Evolutionary conservation across 306 rosid species (phyloP).

Genomic region (Cyclanthera cordifolia): DNA sequence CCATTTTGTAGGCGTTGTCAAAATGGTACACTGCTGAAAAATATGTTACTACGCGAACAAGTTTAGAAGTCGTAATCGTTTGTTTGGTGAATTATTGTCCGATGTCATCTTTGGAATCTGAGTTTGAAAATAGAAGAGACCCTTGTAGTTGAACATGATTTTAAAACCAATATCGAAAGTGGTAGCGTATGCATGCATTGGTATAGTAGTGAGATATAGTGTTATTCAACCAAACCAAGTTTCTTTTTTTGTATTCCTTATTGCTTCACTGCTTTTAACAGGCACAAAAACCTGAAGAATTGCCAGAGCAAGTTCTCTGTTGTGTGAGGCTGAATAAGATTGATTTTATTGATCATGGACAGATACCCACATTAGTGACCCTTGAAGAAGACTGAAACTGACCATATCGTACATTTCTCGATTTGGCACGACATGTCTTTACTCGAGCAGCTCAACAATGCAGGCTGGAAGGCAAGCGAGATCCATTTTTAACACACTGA

Average conservation of each 20-base stretch:
- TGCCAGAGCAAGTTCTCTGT: slow-evolving; percentile 80
- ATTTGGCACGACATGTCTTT: background rate
- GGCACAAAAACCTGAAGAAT: slow-evolving; percentile 91
- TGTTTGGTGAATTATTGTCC: background rate
- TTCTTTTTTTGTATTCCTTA: background rate
- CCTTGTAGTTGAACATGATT: background rate
- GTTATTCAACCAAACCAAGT: background rate
- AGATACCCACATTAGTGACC: slow-evolving; percentile 68
- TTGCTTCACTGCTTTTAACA: slow-evolving; percentile 16
- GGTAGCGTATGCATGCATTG: background rate
- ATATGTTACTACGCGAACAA: background rate
- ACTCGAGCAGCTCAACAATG: background rate
- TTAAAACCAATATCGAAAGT: background rate
- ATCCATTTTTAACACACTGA: background rate
- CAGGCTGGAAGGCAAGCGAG: background rate
- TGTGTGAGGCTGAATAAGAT: slow-evolving; percentile 66
- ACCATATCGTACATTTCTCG: background rate
- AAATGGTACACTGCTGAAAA: background rate
- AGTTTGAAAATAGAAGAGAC: background rate
- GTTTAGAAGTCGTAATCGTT: background rate
- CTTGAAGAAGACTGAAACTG: slow-evolving; percentile 20
- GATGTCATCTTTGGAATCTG: background rate
- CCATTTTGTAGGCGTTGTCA: no score
- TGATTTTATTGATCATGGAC: slow-evolving; percentile 71
- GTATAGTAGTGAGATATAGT: background rate